phyloP scores from a whole-genome alignment of 2,329 filamentous ascomycete genomes.

The Mycosphaerella sp. region DNA sequence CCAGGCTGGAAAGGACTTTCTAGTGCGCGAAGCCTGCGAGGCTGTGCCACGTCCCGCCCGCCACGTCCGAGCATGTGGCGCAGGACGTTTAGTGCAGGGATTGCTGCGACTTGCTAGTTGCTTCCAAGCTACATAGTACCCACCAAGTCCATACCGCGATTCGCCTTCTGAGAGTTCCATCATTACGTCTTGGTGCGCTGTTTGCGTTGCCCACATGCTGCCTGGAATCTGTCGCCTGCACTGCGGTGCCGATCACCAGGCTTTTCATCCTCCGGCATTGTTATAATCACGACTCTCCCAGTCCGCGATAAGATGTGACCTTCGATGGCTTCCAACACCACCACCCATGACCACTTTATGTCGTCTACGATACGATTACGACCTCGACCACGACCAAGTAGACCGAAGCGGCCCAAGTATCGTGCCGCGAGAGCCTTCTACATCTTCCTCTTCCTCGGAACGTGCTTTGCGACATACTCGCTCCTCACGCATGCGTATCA shows the following conservation, averaged over 20 bases:
- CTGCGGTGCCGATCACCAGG: background rate
- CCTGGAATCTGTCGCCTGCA: constrained; percentile 1
- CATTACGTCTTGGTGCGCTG: background rate
- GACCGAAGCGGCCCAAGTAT: constrained; percentile 21
- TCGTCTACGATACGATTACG: background rate
- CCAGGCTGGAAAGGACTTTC: too few species aligned
- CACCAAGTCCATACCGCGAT: too few species aligned
- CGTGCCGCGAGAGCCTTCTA: constrained; percentile 45
- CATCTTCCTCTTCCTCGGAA: constrained; percentile 37
- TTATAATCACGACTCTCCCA: background rate
- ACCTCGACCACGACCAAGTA: background rate
- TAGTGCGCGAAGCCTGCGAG: too few species aligned
- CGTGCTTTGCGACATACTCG: constrained; percentile 23
- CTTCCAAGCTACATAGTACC: too few species aligned
- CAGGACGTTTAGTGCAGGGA: too few species aligned
- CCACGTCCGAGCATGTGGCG: too few species aligned
- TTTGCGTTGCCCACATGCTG: background rate
- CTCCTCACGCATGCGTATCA: constrained; percentile 13
- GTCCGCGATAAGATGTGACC: background rate
- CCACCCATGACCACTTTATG: constrained; percentile 1
- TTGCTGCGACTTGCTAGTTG: too few species aligned
- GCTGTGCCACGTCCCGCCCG: too few species aligned
- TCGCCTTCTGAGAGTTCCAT: background rate
- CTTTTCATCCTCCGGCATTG: background rate
- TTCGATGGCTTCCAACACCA: constrained; percentile 6